Percentiles rank a stretch among this genome's conserved stretches.
Evolutionary conservation across 257 asterid genomes (phyloP).

Genomic region (Penstemon barbatus): DNA sequence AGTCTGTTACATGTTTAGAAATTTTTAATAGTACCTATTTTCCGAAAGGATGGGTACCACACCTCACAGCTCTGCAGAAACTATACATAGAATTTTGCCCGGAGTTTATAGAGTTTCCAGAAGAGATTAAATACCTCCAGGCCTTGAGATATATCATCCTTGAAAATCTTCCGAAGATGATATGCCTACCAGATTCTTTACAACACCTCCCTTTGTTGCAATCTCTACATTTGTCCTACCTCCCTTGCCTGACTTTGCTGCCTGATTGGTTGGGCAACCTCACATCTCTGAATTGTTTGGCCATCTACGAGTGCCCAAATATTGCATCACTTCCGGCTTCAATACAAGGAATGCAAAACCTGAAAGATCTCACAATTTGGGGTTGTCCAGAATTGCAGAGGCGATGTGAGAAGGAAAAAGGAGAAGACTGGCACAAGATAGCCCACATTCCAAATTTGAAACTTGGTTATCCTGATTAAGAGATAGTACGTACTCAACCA

Average conservation of each 20-base stretch:
- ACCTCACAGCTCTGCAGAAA: conserved; percentile 13
- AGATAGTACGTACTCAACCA: no score
- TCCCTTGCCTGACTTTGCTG: conserved; percentile 10
- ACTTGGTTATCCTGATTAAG: no score
- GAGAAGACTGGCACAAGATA: no score
- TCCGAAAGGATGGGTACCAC: neutral
- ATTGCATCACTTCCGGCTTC: conserved; percentile 24
- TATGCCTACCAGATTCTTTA: conserved; percentile 18
- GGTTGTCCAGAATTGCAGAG: conserved; percentile 27
- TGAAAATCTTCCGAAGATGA: neutral
- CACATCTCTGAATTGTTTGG: conserved; percentile 11
- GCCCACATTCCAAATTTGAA: no score
- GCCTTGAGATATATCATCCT: neutral
- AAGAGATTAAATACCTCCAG: conserved; percentile 1
- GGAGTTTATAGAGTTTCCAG: conserved; percentile 13
- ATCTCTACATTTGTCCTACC: neutral
- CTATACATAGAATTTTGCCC: conserved; percentile 7
- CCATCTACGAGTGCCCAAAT: conserved; percentile 4
- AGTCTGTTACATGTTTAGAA: neutral
- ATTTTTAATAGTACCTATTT: neutral
- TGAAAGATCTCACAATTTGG: neutral
- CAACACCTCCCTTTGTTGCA: conserved; percentile 11
- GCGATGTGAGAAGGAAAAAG: neutral
- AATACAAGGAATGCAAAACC: conserved; percentile 24
- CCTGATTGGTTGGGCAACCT: conserved; percentile 24